Base-by-base conservation (phyloP, 495 filamentous ascomycete genomes). In the Echria macrotheca region DNA sequence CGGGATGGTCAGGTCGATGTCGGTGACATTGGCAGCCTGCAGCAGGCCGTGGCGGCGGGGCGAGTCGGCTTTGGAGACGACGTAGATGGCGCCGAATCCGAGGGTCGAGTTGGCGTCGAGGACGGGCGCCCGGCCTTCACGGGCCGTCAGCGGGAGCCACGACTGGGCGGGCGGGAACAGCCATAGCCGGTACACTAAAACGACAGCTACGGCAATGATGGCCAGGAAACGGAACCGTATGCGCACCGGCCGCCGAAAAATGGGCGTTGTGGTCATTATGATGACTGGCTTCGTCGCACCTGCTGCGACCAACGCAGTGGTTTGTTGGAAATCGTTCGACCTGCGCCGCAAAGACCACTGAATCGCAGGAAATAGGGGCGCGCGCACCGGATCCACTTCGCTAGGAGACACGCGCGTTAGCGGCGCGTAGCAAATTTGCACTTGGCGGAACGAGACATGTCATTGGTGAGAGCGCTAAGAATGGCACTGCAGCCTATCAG, bases 61-160 rank as follows among this genome's bases (percentile, higher is more conserved):
- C 24, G 52, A 54, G 23, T 49, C 28, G 17, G 38, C 31, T n/a
- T 37, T 45, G 11, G 52, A 54, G 12, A 70, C 36, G 31, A 63
- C 59, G 22, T 67, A 57, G 31, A 68, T 55, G 31, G 59, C 54
- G 32, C 63, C 62, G 49, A 69, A 69, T 22, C 63, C 63, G 1
- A 66, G 56, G 14, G 63, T 66, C 18, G 44, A 45, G 44, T 66
- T 66, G 18, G 47, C 21, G 23, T 31, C 23, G 21, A 29, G 12
- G 15, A 49, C 31, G 10, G 31, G 14, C 29, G 15, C 50, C 4
- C 12, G 11, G 38, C 23, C 7, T 7, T 33, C 7, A n/a, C 36
- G 21, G 46, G 39, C 24, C 8, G 50, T 46, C 11, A 49, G 11
- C 3, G 46, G 28, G 11, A 49, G 49, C 49, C 49, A 44, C 11